Percentiles rank a stretch among this genome's conserved stretches.
Evolutionary conservation across 2,329 filamentous ascomycete genomes (phyloP).

Genomic region (Microdochium bolleyi): DNA sequence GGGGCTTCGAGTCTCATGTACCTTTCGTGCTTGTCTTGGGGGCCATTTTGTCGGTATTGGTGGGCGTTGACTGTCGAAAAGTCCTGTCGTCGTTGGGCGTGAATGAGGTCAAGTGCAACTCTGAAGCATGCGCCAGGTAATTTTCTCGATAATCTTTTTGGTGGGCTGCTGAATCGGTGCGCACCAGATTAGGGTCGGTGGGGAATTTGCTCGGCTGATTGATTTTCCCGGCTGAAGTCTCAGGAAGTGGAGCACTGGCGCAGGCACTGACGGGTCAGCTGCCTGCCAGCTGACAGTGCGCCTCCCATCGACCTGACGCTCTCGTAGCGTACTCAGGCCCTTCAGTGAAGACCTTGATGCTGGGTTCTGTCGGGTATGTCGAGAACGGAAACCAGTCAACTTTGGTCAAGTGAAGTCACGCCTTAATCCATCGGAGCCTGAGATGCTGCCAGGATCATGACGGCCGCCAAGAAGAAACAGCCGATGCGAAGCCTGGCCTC

Average conservation of each 20-base stretch:
- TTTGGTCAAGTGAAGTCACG: not conserved
- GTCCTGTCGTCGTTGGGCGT: slow-evolving; percentile 7
- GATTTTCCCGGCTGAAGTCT: not conserved
- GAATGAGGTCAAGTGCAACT: not conserved
- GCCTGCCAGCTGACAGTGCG: no score
- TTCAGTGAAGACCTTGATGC: no score
- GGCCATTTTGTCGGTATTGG: slow-evolving; percentile 24
- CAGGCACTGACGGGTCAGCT: no score
- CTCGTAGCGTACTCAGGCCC: no score
- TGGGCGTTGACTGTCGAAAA: slow-evolving; percentile 9
- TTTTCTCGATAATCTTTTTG: slow-evolving; percentile 2
- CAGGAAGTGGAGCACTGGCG: no score
- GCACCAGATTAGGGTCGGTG: not conserved
- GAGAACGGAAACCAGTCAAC: no score
- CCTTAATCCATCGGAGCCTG: not conserved
- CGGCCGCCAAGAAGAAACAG: slow-evolving; percentile 39
- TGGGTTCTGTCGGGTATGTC: no score
- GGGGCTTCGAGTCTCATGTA: slow-evolving; percentile 22
- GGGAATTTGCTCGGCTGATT: not conserved
- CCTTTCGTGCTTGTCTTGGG: slow-evolving; percentile 37
- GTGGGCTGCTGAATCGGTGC: not conserved
- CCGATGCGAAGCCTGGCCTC: slow-evolving; percentile 36
- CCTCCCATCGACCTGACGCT: no score
- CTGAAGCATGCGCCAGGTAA: not conserved
- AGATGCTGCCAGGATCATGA: slow-evolving; percentile 13